Base-by-base conservation (phyloP, 192 early-diverging fungal species). In the Umbelopsis vinacea region DNA sequence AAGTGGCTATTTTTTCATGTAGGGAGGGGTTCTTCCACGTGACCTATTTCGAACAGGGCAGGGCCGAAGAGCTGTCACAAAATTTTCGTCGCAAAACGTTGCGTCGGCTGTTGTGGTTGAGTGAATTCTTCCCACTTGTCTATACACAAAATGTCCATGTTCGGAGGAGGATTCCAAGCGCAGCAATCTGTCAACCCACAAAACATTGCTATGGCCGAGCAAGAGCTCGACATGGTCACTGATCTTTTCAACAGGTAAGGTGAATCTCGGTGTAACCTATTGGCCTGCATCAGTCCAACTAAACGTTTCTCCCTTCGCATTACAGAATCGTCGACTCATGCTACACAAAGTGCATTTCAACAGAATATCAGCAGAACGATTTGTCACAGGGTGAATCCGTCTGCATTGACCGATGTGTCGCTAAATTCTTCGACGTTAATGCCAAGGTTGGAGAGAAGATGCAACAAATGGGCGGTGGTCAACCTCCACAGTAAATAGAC, bases 351-450 rank as follows among this genome's bases (percentile, higher is more conserved):
- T 97, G 95, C 77, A 88, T 97, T 47, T 84, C 91, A 29, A 85
- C 87, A 80, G 84, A 86, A 46, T 97, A 97, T 76, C 83, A 81
- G 63, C 90, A 93, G 68, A 87, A 84, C 47, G 91, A 93, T 37
- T 82, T 97, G 52, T 93, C 89, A 74, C 94, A 95, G 80, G 95
- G 94, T 60, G 95, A 97, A 82, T 90, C 92, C 14, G 93, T 95
- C n/a, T 97, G 95, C 79, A 88, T 92, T 46, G 95, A 97, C 75
- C 91, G 94, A 69, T 97, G 95, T 69, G 93, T 94, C 14, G 79
- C 90, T 50, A 97, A 97, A 80, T 97, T 92, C 82, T 92, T 95
- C 79, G 92, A 94, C 55, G 92, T 94, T 75, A 93, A 93, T 81
- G 86, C 85, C 74, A 90, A 91, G 46, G 85, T 94, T 70, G 90